Evolutionary conservation across 257 asterid species (phyloP).

Genomic region (Apocynum venetum): DNA sequence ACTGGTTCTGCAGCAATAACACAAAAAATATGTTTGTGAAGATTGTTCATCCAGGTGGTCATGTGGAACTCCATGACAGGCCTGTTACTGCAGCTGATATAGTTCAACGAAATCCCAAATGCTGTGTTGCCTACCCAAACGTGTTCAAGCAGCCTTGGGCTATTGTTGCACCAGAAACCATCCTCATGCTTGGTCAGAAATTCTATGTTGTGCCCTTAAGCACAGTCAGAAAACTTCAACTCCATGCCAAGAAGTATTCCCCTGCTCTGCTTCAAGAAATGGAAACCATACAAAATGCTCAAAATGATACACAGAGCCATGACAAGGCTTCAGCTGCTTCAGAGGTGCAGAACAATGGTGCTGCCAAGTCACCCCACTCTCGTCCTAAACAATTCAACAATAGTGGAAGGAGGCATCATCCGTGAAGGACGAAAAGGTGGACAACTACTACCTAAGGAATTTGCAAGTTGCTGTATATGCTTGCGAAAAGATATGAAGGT

Average conservation of each 20-base stretch:
- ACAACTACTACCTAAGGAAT: neutral
- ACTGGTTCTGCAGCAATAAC: conserved; percentile 48
- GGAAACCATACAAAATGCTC: neutral
- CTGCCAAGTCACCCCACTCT: neutral
- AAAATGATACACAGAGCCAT: neutral
- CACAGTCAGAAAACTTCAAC: conserved; percentile 53
- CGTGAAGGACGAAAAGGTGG: neutral
- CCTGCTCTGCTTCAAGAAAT: conserved; percentile 5
- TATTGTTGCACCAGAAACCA: conserved; percentile 48
- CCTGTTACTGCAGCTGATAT: conserved; percentile 51
- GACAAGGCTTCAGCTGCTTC: too few species aligned
- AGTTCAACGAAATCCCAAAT: conserved; percentile 50
- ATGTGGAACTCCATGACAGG: conserved; percentile 64
- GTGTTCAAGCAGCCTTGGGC: conserved; percentile 61
- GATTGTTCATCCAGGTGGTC: conserved; percentile 74
- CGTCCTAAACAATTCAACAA: conserved; percentile 3
- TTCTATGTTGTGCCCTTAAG: conserved; percentile 56
- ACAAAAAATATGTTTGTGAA: conserved; percentile 40
- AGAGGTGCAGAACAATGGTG: conserved; percentile 20
- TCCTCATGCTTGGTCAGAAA: conserved; percentile 49
- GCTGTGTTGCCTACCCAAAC: conserved; percentile 51
- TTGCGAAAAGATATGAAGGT: conserved; percentile 20
- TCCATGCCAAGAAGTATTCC: conserved; percentile 21
- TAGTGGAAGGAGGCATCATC: neutral
- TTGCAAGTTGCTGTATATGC: conserved; percentile 14